These are phyloP conservation scores for Lagerstroemia speciosa DNA, from an alignment of 345 rosid species.

Conservation along the genomic window DNA sequence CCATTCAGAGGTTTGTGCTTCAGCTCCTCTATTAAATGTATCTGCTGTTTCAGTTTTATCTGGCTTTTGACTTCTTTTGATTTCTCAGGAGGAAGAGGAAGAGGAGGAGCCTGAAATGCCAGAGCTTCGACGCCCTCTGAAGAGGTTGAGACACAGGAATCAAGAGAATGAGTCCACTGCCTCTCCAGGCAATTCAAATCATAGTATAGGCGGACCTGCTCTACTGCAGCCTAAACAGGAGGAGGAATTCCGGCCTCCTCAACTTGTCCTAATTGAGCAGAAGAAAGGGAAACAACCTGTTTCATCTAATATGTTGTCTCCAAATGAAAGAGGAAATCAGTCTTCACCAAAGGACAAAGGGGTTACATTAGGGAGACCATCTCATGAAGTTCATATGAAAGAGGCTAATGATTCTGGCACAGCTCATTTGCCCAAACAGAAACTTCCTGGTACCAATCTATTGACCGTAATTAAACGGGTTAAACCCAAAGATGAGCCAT, in stretches of 20 bases:
- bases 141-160: slow-evolving; percentile 50
- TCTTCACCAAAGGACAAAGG: slow-evolving; percentile 27
- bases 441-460: slow-evolving; percentile 14
- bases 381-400: slow-evolving; percentile 21
- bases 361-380: slow-evolving; percentile 24
- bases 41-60: not conserved
- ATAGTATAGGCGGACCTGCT: slow-evolving; percentile 17
- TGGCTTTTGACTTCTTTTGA: slow-evolving; percentile 8
- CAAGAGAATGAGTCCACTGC: slow-evolving; percentile 30
- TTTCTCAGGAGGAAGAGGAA: slow-evolving; percentile 24
- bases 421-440: not conserved
- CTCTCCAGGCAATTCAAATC: slow-evolving; percentile 15
- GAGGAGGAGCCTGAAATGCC: slow-evolving; percentile 31
- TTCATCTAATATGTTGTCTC: slow-evolving; percentile 6
- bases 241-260: slow-evolving; percentile 16
- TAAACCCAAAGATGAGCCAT: slow-evolving; percentile 54
- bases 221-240: slow-evolving; percentile 27
- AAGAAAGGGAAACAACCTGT: slow-evolving; percentile 13
- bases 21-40: not conserved
- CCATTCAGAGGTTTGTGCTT: slow-evolving; percentile 29
- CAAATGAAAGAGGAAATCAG: slow-evolving; percentile 8
- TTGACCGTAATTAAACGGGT: slow-evolving; percentile 18
- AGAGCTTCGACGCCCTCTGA: slow-evolving; percentile 55
- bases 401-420: slow-evolving; percentile 17
- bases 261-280: slow-evolving; percentile 13